Percentiles rank a stretch among this genome's conserved stretches.
These are phyloP conservation scores for Boletus vermiculosoides DNA, from an alignment of 768 basidiomycete species.

Conservation along the genomic window DNA sequence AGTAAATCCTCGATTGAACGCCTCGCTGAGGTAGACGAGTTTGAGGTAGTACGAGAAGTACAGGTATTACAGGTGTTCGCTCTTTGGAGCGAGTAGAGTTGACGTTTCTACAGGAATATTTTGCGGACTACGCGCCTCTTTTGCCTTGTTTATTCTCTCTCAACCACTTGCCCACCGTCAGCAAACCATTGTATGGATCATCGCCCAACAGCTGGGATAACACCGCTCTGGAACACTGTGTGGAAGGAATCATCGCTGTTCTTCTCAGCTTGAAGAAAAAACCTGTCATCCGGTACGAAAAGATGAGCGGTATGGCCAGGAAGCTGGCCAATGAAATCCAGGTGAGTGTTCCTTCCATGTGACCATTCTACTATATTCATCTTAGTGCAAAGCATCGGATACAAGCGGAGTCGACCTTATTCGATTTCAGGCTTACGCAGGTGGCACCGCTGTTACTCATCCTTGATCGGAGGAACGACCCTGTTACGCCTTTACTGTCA, in stretches of 20 bases:
- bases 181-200: conserved; percentile 68
- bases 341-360: conserved; percentile 38
- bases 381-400: conserved; percentile 61
- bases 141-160: conserved; percentile 86
- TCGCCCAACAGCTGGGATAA: conserved; percentile 73
- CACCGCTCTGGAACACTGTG: conserved; percentile 69
- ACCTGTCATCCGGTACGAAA: conserved; percentile 91
- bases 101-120: conserved; percentile 73
- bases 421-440: conserved; percentile 90
- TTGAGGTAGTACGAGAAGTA: conserved; percentile 94
- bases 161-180: conserved; percentile 64
- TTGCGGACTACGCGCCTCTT: conserved; percentile 92
- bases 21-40: conserved; percentile 91
- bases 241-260: conserved; percentile 81
- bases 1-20: conserved; percentile 90
- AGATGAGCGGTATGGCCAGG: conserved; percentile 89
- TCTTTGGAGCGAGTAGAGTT: background rate
- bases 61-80: conserved; percentile 57
- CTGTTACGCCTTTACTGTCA: conserved; percentile 91
- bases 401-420: conserved; percentile 76
- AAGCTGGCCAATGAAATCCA: conserved; percentile 86
- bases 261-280: conserved; percentile 95
- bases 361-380: conserved; percentile 4
- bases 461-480: conserved; percentile 94
- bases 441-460: conserved; percentile 88